Percentiles rank a stretch among this genome's conserved stretches.
phyloP scores from a whole-genome alignment of 139 green algal species.

The Raphidocelis subcapitata region DNA sequence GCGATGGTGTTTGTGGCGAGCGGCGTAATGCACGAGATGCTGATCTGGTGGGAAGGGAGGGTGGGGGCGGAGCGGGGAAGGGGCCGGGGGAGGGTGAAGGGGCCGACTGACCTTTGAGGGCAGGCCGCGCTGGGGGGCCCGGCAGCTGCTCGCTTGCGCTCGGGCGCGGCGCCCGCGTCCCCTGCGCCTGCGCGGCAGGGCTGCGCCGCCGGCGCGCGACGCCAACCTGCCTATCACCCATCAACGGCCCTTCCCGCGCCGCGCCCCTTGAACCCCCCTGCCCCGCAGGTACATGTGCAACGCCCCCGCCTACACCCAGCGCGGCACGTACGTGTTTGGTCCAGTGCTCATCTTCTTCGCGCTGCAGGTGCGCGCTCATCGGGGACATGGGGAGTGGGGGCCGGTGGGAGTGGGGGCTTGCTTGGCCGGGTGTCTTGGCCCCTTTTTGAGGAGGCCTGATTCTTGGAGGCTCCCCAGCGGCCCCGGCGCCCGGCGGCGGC shows the following conservation, averaged over 20 bases:
- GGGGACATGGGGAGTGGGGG: too few species aligned
- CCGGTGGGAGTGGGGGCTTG: too few species aligned
- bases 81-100: too few species aligned
- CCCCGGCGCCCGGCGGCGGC: too few species aligned
- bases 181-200: too few species aligned
- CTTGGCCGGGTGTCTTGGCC: too few species aligned
- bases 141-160: too few species aligned
- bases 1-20: conserved; percentile 25
- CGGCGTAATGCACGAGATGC: conserved; percentile 39
- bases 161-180: too few species aligned
- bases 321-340: neutral
- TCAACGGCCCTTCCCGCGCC: neutral
- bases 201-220: neutral
- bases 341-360: neutral
- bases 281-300: conserved; percentile 9
- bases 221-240: neutral
- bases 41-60: conserved; percentile 8
- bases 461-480: too few species aligned
- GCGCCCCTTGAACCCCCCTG: too few species aligned
- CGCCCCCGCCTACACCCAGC: neutral
- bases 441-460: too few species aligned
- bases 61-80: neutral
- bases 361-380: neutral
- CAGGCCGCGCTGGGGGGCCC: too few species aligned
- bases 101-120: neutral